Evolutionary conservation across 1,139 yeast genomes (phyloP).

Genomic region (Suhomyces chickasaworum): DNA sequence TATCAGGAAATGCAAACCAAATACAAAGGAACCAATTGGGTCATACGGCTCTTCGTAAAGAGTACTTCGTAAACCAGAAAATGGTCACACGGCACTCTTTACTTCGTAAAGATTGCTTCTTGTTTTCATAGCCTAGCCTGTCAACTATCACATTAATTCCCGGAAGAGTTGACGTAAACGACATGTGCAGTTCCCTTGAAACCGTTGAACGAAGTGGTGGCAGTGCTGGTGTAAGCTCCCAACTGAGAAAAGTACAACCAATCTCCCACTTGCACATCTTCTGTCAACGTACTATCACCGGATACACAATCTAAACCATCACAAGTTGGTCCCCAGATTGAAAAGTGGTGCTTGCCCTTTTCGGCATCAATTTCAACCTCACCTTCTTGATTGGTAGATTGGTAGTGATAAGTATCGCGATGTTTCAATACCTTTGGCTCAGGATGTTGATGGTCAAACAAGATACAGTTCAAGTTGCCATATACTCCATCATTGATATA

Average conservation of each 20-base stretch:
- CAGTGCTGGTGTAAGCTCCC: constrained; percentile 95
- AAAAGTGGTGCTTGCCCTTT: constrained; percentile 43
- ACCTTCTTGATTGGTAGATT: constrained; percentile 22
- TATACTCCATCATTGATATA: constrained; percentile 95
- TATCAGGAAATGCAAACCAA: too few relatives aligned
- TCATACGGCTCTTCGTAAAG: too few relatives aligned
- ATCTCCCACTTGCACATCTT: constrained; percentile 77
- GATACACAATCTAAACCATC: constrained; percentile 92
- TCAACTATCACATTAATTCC: not conserved
- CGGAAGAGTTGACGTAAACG: constrained; percentile 55
- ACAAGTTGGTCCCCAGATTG: constrained; percentile 98
- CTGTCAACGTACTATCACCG: constrained; percentile 51
- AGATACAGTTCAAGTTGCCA: constrained; percentile 90
- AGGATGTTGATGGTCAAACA: constrained; percentile 90
- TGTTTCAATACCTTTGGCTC: constrained; percentile 65
- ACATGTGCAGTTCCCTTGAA: constrained; percentile 65
- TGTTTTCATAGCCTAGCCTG: too few relatives aligned
- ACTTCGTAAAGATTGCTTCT: too few relatives aligned
- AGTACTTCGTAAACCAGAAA: too few relatives aligned
- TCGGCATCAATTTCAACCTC: constrained; percentile 23
- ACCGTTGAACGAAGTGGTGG: constrained; percentile 88
- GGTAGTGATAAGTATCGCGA: constrained; percentile 50
- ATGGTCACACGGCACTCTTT: too few relatives aligned
- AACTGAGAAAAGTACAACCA: constrained; percentile 84
- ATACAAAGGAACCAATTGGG: too few relatives aligned